Evolutionary conservation across 441 rosid genomes (phyloP).

Genomic region (Croton setiger): DNA sequence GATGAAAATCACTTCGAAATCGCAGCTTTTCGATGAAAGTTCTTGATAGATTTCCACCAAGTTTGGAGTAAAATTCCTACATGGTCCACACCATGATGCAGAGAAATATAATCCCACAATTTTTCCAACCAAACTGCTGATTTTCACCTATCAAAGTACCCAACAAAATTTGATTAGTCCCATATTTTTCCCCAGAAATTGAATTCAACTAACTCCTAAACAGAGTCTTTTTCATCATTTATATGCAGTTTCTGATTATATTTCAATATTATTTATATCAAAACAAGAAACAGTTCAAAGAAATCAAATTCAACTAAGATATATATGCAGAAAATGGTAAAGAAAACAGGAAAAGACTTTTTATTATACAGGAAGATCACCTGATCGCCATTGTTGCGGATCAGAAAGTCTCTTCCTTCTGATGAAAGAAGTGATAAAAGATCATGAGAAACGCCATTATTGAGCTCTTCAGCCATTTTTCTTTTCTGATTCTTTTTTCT

Average conservation of each 20-base stretch:
- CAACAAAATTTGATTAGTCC: neutral
- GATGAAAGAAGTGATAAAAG: constrained; percentile 23
- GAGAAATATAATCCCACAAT: constrained; percentile 41
- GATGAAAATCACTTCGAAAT: constrained; percentile 35
- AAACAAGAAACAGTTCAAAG: no score
- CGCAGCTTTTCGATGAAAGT: constrained; percentile 17
- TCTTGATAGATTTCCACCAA: constrained; percentile 27
- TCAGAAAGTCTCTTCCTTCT: constrained; percentile 25
- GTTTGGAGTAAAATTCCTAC: constrained; percentile 29
- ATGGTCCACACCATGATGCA: constrained; percentile 34
- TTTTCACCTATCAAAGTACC: constrained; percentile 18
- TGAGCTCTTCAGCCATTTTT: constrained; percentile 10
- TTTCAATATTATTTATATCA: no score
- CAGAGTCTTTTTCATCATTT: no score
- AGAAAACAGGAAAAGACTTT: no score
- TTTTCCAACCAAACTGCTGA: constrained; percentile 30
- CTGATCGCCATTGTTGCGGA: constrained; percentile 24
- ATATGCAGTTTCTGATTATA: no score
- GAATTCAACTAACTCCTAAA: neutral
- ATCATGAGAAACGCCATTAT: constrained; percentile 10
- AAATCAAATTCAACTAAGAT: no score
- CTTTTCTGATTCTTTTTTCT: neutral
- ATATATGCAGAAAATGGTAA: no score
- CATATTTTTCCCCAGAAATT: neutral
- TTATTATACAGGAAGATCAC: neutral